Evolutionary conservation across 2,329 filamentous ascomycete species (phyloP), one percentile per base, ranked within the genome.

Genomic region (Hymenoscyphus albidus): DNA sequence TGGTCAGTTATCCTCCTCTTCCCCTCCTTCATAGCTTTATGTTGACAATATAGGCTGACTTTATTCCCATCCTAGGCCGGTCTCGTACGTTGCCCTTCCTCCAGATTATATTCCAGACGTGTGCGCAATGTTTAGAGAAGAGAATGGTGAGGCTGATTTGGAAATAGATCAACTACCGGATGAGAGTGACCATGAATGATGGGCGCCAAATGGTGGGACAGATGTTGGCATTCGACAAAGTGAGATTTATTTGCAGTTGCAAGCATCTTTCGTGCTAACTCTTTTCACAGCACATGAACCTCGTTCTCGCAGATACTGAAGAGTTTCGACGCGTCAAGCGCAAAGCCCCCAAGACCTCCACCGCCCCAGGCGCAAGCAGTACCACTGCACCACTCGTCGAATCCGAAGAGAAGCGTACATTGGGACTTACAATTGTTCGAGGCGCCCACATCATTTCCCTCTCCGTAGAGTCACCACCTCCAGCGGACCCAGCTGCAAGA

Each of bases 141-240:
- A 32, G 56, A 38, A 61, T 31, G 51, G 60, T 16, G 64, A 60
- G 31, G 65, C 68, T 74, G 67, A 74, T 68, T 38, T 56, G 44
- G 40, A 55, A 58, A 40, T 70, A 98, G 95, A 96, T 99, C 85
- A 98, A 99, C 83, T 98, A 96, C 84, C 92, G 94, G 80, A 98
- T 99, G 93, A 90, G 94, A 77, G 90, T 97, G 70, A 98, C 93
- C 64, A 85, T 99, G 78, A 92, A 92, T 76, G 95, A 99, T 81
- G 92, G 92, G 70, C 89, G 95, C 75, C 92, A 97, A 79, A 96
- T 99, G 88, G 93, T 93, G 51, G 95, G 93, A 68, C 93, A 98
- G 79, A 97, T 99, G 92, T 86, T 99, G 72, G 95, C 95, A 62
- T 99, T 98, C 75, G 95, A 99, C 80, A 98, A 98, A 87, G 92